Percentiles rank a stretch among this genome's conserved stretches.
Conservation (phyloP, 2,329 filamentous ascomycete genomes). For the Myrmaecium sp. region DNA sequence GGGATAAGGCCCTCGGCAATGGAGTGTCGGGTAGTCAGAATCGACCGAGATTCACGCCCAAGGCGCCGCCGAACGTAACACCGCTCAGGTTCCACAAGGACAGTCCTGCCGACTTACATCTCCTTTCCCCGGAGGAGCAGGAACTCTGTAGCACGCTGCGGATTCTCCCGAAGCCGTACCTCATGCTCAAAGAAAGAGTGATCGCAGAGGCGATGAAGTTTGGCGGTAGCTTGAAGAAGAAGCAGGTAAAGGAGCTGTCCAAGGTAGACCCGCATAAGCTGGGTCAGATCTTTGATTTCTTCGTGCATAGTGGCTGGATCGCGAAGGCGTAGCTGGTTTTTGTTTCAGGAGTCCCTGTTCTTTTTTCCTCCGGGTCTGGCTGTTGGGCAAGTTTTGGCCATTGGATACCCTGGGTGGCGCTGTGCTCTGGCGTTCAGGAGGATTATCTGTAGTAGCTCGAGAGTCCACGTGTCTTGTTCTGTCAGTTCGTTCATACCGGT, state of each 20-base stretch:
- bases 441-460: too few species aligned
- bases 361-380: too few species aligned
- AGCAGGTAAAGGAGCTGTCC: slow-evolving; percentile 76
- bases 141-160: slow-evolving; percentile 74
- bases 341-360: too few species aligned
- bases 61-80: slow-evolving; percentile 42
- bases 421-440: too few species aligned
- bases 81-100: slow-evolving; percentile 57
- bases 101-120: slow-evolving; percentile 61
- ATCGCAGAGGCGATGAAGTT: slow-evolving; percentile 78
- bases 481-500: too few species aligned
- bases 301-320: slow-evolving; percentile 85
- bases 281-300: slow-evolving; percentile 80
- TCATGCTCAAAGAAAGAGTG: slow-evolving; percentile 88
- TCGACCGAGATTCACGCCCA: slow-evolving; percentile 34
- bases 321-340: slow-evolving; percentile 46
- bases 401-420: too few species aligned
- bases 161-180: slow-evolving; percentile 82
- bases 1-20: slow-evolving; percentile 20
- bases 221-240: slow-evolving; percentile 82
- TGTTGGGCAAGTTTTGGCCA: too few species aligned
- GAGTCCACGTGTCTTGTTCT: too few species aligned
- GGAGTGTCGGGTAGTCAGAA: slow-evolving; percentile 21
- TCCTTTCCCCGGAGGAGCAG: slow-evolving; percentile 67
- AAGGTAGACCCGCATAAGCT: slow-evolving; percentile 72